Evolutionary conservation across 2,329 filamentous ascomycete species (phyloP).

Genomic region (Seiridium unicorne): DNA sequence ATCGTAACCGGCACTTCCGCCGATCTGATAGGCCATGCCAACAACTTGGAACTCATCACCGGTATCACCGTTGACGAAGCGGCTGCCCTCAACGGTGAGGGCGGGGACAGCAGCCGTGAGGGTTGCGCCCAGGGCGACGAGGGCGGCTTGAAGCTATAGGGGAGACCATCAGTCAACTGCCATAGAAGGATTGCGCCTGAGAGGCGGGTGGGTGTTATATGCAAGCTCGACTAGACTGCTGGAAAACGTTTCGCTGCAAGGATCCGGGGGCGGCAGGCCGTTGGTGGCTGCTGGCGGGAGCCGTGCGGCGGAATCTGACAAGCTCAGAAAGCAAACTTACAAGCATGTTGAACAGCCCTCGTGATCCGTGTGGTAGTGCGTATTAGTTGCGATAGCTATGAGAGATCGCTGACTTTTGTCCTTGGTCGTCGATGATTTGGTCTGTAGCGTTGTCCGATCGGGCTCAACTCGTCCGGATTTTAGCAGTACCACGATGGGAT

Average conservation of each 20-base stretch:
- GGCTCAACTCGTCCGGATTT: constrained; percentile 1
- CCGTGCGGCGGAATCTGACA: neutral
- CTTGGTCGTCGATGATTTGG: neutral
- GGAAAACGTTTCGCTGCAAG: neutral
- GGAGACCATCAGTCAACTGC: neutral
- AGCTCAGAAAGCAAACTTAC: neutral
- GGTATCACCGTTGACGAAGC: constrained; percentile 59
- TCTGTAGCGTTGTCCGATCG: constrained; percentile 1
- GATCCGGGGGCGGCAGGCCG: no score
- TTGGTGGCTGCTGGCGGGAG: no score
- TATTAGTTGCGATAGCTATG: constrained; percentile 3
- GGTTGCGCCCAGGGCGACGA: constrained; percentile 52
- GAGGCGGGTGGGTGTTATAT: no score
- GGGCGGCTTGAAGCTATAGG: constrained; percentile 38
- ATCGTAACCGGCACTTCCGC: constrained; percentile 62
- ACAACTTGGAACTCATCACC: constrained; percentile 64
- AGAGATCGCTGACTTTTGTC: neutral
- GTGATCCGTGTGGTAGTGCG: neutral
- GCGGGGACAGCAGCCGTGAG: constrained; percentile 55
- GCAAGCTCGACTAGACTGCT: no score
- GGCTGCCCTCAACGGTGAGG: constrained; percentile 53
- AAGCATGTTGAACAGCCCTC: neutral
- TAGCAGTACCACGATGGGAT: neutral
- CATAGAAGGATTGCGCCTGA: neutral
- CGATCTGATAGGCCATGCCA: constrained; percentile 69